phyloP scores from a whole-genome alignment of 2,329 filamentous ascomycete genomes.

The Diaporthe helianthi region DNA sequence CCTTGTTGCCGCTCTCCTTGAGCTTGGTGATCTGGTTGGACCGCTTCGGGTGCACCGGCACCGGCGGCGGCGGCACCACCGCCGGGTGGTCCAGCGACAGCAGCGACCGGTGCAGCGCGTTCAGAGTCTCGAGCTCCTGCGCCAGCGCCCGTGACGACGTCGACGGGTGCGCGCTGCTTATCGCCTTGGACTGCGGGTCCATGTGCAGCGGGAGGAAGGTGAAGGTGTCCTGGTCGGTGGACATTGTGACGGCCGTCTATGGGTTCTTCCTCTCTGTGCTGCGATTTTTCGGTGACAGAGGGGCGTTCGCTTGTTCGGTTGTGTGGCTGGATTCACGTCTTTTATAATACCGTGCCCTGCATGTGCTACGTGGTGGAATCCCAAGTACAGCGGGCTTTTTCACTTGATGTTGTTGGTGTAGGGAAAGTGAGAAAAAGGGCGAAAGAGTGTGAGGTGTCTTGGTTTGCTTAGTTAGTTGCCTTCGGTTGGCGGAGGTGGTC shows the following conservation, averaged over 20 bases:
- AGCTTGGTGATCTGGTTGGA: slow-evolving; percentile 88
- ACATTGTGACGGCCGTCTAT: slow-evolving; percentile 21
- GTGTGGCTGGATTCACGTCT: neutral
- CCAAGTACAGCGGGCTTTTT: neutral
- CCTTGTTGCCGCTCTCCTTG: slow-evolving; percentile 83
- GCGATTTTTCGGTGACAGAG: neutral
- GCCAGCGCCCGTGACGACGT: slow-evolving; percentile 58
- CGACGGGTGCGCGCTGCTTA: slow-evolving; percentile 57
- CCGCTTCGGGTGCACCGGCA: slow-evolving; percentile 93
- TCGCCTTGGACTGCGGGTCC: slow-evolving; percentile 80
- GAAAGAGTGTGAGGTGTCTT: neutral
- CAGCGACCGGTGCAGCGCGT: slow-evolving; percentile 78
- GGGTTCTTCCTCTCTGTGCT: neutral
- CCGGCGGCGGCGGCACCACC: slow-evolving; percentile 79
- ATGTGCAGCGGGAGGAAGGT: slow-evolving; percentile 81
- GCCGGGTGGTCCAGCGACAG: slow-evolving; percentile 69
- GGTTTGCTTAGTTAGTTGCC: neutral
- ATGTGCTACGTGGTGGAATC: neutral
- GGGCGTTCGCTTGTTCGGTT: neutral
- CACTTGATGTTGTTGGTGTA: neutral
- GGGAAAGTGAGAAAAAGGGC: neutral
- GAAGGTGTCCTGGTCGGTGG: slow-evolving; percentile 72
- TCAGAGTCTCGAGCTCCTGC: slow-evolving; percentile 75
- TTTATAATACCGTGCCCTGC: neutral
- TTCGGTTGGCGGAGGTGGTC: neutral